Evolutionary conservation across 2,329 filamentous ascomycete species (phyloP).

Genomic region (Arachnomyces sp.): DNA sequence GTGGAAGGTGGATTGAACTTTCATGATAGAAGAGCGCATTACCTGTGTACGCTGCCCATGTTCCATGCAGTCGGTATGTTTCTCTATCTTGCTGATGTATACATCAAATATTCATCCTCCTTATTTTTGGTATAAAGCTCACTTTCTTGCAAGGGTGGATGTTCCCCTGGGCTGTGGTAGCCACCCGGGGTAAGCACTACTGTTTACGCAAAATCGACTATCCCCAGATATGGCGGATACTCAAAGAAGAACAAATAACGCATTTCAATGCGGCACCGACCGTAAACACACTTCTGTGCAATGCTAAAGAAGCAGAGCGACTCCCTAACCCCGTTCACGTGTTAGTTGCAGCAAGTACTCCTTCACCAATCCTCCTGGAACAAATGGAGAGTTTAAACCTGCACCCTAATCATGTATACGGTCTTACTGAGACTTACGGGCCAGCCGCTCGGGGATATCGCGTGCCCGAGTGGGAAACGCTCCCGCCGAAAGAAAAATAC

Average conservation of each 20-base stretch:
- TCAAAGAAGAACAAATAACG: constrained; percentile 80
- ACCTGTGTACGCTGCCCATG: constrained; percentile 91
- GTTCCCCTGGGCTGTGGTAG: constrained; percentile 88
- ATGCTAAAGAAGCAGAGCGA: constrained; percentile 63
- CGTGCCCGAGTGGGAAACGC: constrained; percentile 72
- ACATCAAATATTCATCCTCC: constrained; percentile 46
- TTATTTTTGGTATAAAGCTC: background rate
- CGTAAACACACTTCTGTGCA: constrained; percentile 88
- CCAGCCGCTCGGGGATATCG: constrained; percentile 92
- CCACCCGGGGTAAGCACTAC: constrained; percentile 88
- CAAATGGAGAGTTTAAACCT: constrained; percentile 86
- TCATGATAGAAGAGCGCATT: constrained; percentile 62
- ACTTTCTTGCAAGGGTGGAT: constrained; percentile 55
- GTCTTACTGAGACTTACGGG: constrained; percentile 80
- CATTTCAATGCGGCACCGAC: constrained; percentile 96
- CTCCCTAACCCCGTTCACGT: constrained; percentile 69
- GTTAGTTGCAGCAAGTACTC: constrained; percentile 86
- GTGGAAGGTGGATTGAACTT: constrained; percentile 81
- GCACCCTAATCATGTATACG: constrained; percentile 87
- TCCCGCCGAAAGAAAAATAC: constrained; percentile 71
- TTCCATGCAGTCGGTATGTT: constrained; percentile 54
- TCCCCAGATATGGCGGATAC: constrained; percentile 77
- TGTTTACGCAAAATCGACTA: constrained; percentile 95
- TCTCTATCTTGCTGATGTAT: constrained; percentile 55
- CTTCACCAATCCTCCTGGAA: constrained; percentile 83